Base-by-base conservation (phyloP, 2,329 filamentous ascomycete species). In the Paracamarosporium sp. region DNA sequence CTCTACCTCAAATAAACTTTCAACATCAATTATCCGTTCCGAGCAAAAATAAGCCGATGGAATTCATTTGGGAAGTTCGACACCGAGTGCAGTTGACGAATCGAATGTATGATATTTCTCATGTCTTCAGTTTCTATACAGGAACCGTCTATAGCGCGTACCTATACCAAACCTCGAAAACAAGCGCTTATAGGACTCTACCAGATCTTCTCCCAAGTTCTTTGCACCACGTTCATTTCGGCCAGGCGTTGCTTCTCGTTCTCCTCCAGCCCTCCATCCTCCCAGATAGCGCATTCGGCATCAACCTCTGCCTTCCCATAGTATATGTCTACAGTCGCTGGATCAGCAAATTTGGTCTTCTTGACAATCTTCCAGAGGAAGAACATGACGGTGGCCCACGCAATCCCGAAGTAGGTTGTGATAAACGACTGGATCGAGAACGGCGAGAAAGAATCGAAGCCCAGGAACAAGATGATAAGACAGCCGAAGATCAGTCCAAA, bases 391-490 rank as follows among this genome's bases (percentile, higher is more conserved):
- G 77, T 56, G 64, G 50, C 59, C 30, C 64, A 64, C 9, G 63
- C 60, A 30, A 66, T 52, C 4, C 76, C 78, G 17, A 81, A 76
- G 57, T 81, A 81, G 1, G 76, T 75, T 0, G 80, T 82, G 20
- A 83, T 62, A 56, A 83, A 83, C 5, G 76, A 76, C 40, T 78
- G 66, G 5, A 76, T 66, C 24, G 36, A 27, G 33, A 22, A 41
- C 6, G 46, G 30, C 50, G 53, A 73, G 62, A 91, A 91, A 0
- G 88, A 88, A 4, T 63, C 62, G 30, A 71, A 77, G 33, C 85
- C 84, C 2, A 89, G 91, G 20, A 91, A 77, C 1, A 92, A 78
- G 57, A 91, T 87, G 41, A 90, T 72, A 25, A 92, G 77, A 0
- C 85, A 78, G 20, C 78, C 75, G 54, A 80, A 78, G n/a, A 78